Evolutionary conservation across 1,284 basidiomycete genomes (phyloP).

Genomic region (Sanghuangporus weigelae): DNA sequence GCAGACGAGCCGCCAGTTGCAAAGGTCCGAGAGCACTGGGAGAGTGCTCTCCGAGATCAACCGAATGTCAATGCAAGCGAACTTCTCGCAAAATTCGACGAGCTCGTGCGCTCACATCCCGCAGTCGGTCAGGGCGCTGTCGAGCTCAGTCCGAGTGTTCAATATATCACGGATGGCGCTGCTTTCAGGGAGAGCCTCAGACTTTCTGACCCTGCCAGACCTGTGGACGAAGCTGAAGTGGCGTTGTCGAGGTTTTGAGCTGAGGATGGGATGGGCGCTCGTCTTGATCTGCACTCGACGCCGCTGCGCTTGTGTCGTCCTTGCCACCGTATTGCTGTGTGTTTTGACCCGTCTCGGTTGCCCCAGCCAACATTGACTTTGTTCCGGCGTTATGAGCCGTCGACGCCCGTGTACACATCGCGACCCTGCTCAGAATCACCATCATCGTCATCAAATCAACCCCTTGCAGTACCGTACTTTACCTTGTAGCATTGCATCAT

Average conservation of each 20-base stretch:
- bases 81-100: constrained; percentile 48
- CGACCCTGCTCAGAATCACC: not conserved
- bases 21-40: constrained; percentile 53
- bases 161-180: constrained; percentile 64
- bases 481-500: not conserved
- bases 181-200: constrained; percentile 64
- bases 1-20: constrained; percentile 42
- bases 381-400: not conserved
- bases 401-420: not conserved
- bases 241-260: constrained; percentile 43
- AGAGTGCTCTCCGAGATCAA: constrained; percentile 38
- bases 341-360: no score
- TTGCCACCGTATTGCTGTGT: not conserved
- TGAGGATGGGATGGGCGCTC: not conserved
- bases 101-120: constrained; percentile 49
- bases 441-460: not conserved
- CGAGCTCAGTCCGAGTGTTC: constrained; percentile 44
- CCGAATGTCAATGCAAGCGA: constrained; percentile 37
- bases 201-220: constrained; percentile 46
- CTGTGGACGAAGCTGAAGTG: constrained; percentile 67
- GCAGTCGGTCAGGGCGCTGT: constrained; percentile 45
- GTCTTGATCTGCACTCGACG: not conserved
- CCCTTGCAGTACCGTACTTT: not conserved
- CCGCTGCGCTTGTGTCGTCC: not conserved
- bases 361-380: not conserved